Conservation (phyloP, 176 grass and related monocot genomes). For the Rhynchospora breviuscula region DNA sequence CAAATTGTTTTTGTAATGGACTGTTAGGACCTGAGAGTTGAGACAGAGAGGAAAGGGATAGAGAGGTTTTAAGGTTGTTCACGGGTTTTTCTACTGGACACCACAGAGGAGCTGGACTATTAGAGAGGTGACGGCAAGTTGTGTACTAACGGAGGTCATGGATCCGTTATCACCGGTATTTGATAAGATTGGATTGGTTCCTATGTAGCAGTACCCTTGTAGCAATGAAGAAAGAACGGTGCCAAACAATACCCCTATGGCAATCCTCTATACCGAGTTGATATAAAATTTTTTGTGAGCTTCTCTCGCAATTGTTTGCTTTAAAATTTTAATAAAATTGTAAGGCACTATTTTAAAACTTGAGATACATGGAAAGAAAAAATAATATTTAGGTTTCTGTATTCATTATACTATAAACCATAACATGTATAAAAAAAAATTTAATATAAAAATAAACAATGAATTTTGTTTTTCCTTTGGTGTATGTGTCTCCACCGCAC, state of each 20-base stretch:
- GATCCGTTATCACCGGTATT: not conserved
- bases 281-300: not conserved
- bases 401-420: too few relatives aligned
- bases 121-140: not conserved
- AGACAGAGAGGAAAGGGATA: not conserved
- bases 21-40: not conserved
- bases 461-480: too few relatives aligned
- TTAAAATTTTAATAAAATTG: not conserved
- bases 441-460: too few relatives aligned
- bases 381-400: too few relatives aligned
- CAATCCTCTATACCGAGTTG: too few relatives aligned
- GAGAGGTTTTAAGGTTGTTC: conserved; percentile 23
- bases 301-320: not conserved
- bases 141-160: not conserved
- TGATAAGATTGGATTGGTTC: not conserved
- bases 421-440: too few relatives aligned
- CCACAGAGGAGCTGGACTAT: conserved; percentile 8
- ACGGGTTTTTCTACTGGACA: conserved; percentile 23
- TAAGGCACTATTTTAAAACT: not conserved
- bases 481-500: too few relatives aligned
- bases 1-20: not conserved
- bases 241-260: too few relatives aligned
- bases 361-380: not conserved
- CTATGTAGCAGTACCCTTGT: not conserved
- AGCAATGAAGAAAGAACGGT: not conserved